These are phyloP conservation scores for Leucaena leucocephala DNA, from an alignment of 306 rosid genomes.

Conservation along the genomic window DNA sequence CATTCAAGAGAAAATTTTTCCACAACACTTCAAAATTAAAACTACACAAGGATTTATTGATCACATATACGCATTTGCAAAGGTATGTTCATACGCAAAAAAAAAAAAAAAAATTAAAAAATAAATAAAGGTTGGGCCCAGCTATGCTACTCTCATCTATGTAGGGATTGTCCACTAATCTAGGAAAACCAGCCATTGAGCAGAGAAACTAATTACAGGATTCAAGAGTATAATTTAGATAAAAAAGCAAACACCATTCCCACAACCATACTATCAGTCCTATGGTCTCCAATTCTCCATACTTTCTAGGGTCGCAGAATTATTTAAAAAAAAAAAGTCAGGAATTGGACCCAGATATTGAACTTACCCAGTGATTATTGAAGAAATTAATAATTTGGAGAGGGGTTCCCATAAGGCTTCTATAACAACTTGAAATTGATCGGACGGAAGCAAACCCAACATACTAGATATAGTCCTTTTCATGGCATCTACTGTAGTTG, in stretches of 20 bases:
- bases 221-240: too few relatives aligned
- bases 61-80: slow-evolving; percentile 11
- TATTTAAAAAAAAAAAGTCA: too few relatives aligned
- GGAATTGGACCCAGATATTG: slow-evolving; percentile 3
- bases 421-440: slow-evolving; percentile 78
- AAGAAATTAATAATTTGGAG: slow-evolving; percentile 85
- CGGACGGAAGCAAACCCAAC: slow-evolving; percentile 95
- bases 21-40: slow-evolving; percentile 15
- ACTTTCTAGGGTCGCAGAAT: background rate
- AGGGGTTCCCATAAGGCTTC: slow-evolving; percentile 96
- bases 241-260: too few relatives aligned
- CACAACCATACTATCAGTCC: background rate
- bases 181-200: background rate
- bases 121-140: background rate
- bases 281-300: background rate
- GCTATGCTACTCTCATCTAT: slow-evolving; percentile 11
- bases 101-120: too few relatives aligned
- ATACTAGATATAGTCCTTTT: slow-evolving; percentile 94
- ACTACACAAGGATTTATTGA: slow-evolving; percentile 9
- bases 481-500: slow-evolving; percentile 89
- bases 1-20: slow-evolving; percentile 33
- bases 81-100: background rate
- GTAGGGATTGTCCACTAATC: slow-evolving; percentile 1
- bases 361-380: slow-evolving; percentile 93
- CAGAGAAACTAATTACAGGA: too few relatives aligned